phyloP scores from a whole-genome alignment of 2,329 filamentous ascomycete species.

The Epichloe uncinata region DNA sequence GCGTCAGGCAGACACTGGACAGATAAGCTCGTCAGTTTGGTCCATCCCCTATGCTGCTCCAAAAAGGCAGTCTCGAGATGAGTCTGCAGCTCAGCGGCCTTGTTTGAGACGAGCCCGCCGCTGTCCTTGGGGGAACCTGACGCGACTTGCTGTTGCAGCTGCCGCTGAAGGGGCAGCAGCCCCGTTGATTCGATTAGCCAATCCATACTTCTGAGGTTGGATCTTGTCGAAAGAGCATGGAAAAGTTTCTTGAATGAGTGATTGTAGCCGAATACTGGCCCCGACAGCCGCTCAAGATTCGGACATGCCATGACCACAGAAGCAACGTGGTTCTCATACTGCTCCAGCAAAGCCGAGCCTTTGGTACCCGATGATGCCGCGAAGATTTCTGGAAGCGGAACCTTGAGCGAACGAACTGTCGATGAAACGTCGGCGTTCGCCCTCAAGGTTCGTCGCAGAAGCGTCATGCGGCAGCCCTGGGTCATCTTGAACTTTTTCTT shows the following conservation, averaged over 20 bases:
- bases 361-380: slow-evolving; percentile 14
- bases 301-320: slow-evolving; percentile 52
- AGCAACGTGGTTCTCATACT: slow-evolving; percentile 45
- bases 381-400: slow-evolving; percentile 31
- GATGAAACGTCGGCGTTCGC: slow-evolving; percentile 37
- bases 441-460: slow-evolving; percentile 45
- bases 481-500: slow-evolving; percentile 44
- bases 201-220: slow-evolving; percentile 41
- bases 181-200: slow-evolving; percentile 38
- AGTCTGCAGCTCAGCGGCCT: slow-evolving; percentile 15
- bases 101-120: slow-evolving; percentile 16
- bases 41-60: slow-evolving; percentile 41
- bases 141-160: slow-evolving; percentile 17
- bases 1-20: slow-evolving; percentile 46
- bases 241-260: slow-evolving; percentile 43
- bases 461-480: slow-evolving; percentile 37
- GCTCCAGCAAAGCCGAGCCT: slow-evolving; percentile 24
- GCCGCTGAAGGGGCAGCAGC: background rate
- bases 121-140: slow-evolving; percentile 12
- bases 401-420: slow-evolving; percentile 43
- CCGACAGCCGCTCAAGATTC: slow-evolving; percentile 45
- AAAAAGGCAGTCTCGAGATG: slow-evolving; percentile 31
- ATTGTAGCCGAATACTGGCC: slow-evolving; percentile 39
- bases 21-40: slow-evolving; percentile 39
- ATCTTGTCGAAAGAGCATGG: slow-evolving; percentile 45